A percentile compares a stretch with the other conserved stretches of the same genome.
phyloP scores from a whole-genome alignment of 805 yeast species.

The Pichia heedii region DNA sequence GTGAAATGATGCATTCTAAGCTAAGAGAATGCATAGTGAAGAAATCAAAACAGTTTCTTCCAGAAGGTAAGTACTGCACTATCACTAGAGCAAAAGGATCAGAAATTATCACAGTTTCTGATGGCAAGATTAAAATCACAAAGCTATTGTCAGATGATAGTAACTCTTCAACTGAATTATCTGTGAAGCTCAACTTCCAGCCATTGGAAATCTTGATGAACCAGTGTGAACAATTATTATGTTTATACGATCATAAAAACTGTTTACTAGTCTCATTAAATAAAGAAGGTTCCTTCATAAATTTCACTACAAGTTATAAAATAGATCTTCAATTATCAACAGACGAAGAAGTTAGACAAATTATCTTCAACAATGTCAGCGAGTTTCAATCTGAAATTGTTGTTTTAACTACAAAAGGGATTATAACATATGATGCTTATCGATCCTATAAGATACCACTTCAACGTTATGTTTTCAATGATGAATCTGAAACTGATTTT shows the following conservation, averaged over 20 bases:
- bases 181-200: constrained; percentile 15
- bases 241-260: constrained; percentile 16
- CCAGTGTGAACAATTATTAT: constrained; percentile 20
- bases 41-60: constrained; percentile 10
- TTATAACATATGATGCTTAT: constrained; percentile 31
- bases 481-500: constrained; percentile 15
- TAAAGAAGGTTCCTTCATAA: constrained; percentile 14
- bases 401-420: constrained; percentile 28
- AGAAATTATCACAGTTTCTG: constrained; percentile 20
- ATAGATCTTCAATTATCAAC: constrained; percentile 8
- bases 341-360: constrained; percentile 26
- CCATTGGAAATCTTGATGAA: constrained; percentile 20
- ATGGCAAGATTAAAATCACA: constrained; percentile 15
- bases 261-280: constrained; percentile 16
- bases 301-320: constrained; percentile 7
- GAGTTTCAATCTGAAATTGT: constrained; percentile 36
- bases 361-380: constrained; percentile 38
- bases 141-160: constrained; percentile 7
- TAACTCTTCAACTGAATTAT: constrained; percentile 3
- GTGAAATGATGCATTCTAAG: neutral
- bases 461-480: constrained; percentile 16
- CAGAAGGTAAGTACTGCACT: constrained; percentile 14
- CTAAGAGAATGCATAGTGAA: constrained; percentile 1
- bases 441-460: constrained; percentile 15
- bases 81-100: constrained; percentile 19